Base-by-base conservation (phyloP, 305 asterid genomes). In the Fraxinus angustifolia region DNA sequence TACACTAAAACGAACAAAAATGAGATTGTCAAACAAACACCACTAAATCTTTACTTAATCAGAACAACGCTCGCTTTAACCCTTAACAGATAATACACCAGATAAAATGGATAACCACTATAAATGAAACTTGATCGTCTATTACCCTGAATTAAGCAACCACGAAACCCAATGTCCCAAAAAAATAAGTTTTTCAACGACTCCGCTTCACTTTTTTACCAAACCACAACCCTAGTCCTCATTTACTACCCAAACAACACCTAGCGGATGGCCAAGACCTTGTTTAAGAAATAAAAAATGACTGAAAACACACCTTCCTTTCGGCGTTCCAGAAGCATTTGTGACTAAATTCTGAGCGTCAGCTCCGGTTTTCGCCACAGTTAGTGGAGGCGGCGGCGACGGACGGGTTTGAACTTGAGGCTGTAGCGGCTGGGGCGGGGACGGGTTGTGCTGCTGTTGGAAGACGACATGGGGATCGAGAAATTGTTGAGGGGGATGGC, bases 271-370 rank as follows among this genome's bases (percentile, higher is more conserved):
- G 53, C 68, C 16, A 34, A 62, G 35, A 45, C 45, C 6, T 30
- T 48, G 35, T 31, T 28, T 4, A 45, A 68, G 17, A 75, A n/a
- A 79, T 76, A 40, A 48, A 33, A n/a, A 38, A 78, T 30, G 53
- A n/a, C 78, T 35, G 72, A 56, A 23, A 33, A 82, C 82, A 2
- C 65, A 91, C 97, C 95, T 92, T 85, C 91, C 97, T 83, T 91
- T 92, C 0, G 87, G 88, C 78, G 88, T 78, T 80, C 82, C 91
- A 76, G 89, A 80, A 60, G 84, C 90, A 86, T 86, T 86, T 0
- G 77, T 82, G 48, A 76, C 87, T 2, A 87, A 83, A 78, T 82
- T 85, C 67, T 81, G 86, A 62, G 67, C 28, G 1, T 53, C 79
- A 31, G 7, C 26, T 76, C 14, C 28, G 12, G 36, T 30, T 75